A percentile compares a stretch with the other conserved stretches of the same genome.
Conservation (phyloP, 257 asterid species). For the Coffea canephora region DNA sequence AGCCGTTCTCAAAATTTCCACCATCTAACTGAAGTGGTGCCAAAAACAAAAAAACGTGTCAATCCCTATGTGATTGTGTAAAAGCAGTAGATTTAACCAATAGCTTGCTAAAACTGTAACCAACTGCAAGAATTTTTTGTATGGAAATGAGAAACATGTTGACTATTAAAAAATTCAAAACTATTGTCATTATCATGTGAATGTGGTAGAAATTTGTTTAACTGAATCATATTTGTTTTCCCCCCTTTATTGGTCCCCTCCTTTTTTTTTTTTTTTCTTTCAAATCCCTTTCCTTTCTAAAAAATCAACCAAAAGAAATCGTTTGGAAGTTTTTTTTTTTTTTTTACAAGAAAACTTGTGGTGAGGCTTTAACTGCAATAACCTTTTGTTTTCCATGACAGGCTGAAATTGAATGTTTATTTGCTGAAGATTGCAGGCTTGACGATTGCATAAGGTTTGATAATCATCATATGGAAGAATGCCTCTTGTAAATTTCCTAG, state of each 20-base stretch:
- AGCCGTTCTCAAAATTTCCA: background rate
- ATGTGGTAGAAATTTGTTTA: background rate
- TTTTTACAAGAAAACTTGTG: background rate
- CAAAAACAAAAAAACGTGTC: background rate
- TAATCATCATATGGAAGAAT: background rate
- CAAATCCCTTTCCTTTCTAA: background rate
- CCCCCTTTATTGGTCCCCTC: background rate
- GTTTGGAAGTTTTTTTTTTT: background rate
- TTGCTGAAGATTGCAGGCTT: slow-evolving; percentile 53
- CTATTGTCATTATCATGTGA: background rate
- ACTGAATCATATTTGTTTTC: background rate
- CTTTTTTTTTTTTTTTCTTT: background rate
- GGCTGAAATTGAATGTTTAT: slow-evolving; percentile 54
- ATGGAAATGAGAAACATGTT: background rate
- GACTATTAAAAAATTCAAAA: background rate
- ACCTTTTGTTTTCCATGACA: slow-evolving; percentile 31
- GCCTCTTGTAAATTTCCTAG: background rate
- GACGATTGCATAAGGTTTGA: slow-evolving; percentile 70
- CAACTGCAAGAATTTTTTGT: background rate
- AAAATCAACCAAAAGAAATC: background rate
- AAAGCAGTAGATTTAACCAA: background rate
- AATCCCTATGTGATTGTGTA: background rate
- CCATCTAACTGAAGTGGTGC: background rate
- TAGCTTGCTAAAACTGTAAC: background rate
- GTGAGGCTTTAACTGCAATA: background rate